These are phyloP conservation scores for Candida vartiovaarae DNA, from an alignment of 805 yeast species.

Conservation along the genomic window DNA sequence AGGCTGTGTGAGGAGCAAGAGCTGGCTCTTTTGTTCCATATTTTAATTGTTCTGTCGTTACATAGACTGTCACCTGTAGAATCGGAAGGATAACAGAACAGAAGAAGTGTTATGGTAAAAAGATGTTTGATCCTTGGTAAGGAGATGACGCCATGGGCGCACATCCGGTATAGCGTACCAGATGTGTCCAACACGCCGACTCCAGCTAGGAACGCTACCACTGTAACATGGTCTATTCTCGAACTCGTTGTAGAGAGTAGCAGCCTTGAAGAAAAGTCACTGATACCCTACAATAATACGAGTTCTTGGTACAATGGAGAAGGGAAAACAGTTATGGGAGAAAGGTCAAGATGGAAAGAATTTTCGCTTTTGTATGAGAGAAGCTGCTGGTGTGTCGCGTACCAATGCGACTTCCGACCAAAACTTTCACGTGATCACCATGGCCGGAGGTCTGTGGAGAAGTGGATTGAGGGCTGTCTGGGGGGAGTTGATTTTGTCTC, in stretches of 20 bases:
- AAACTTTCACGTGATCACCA: no score
- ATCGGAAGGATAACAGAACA: no score
- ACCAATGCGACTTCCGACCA: no score
- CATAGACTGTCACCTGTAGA: no score
- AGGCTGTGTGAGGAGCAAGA: neutral
- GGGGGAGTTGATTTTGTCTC: no score
- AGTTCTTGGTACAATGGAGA: conserved; percentile 21
- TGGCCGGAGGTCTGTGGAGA: no score
- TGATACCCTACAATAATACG: conserved; percentile 26
- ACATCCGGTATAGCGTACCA: conserved; percentile 6
- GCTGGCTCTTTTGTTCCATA: no score
- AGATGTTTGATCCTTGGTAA: conserved; percentile 30
- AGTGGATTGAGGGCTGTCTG: no score
- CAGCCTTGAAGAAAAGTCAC: conserved; percentile 18
- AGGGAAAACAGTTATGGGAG: conserved; percentile 3
- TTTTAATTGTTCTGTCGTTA: no score
- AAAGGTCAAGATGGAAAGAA: neutral
- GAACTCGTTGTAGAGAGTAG: conserved; percentile 25
- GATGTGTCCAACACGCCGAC: conserved; percentile 17
- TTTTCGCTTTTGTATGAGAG: neutral
- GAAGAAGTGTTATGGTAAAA: neutral
- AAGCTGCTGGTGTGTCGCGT: no score
- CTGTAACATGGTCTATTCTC: conserved; percentile 13
- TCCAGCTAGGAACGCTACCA: conserved; percentile 28
- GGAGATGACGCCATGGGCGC: conserved; percentile 28